A percentile compares a stretch with the other conserved stretches of the same genome.
Evolutionary conservation across 2,329 filamentous ascomycete genomes (phyloP).

Genomic region (Diplodia intermedia): DNA sequence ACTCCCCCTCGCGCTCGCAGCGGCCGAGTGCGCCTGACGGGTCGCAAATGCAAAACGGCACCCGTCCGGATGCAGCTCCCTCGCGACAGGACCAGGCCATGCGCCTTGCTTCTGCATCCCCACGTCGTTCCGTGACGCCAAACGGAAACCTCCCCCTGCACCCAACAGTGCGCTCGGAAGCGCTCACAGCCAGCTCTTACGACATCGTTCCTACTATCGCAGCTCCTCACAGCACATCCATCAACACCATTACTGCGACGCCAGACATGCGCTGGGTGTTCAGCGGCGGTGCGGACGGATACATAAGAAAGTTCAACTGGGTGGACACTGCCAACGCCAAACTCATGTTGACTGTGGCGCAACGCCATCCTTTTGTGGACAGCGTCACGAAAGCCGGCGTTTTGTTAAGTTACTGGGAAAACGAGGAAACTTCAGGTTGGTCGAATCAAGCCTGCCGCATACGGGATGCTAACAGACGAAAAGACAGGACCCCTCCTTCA

Average conservation of each 20-base stretch:
- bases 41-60: constrained; percentile 42
- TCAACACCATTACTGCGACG: constrained; percentile 90
- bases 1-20: constrained; percentile 52
- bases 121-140: constrained; percentile 46
- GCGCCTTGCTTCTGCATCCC: constrained; percentile 57
- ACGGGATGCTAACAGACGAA: constrained; percentile 30
- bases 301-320: constrained; percentile 96
- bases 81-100: constrained; percentile 51
- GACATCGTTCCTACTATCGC: constrained; percentile 98
- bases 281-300: constrained; percentile 91
- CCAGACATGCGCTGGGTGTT: constrained; percentile 96
- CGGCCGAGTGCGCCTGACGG: constrained; percentile 40
- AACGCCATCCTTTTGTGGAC: constrained; percentile 95
- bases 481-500: constrained; percentile 41
- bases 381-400: constrained; percentile 95
- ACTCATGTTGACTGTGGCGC: constrained; percentile 89
- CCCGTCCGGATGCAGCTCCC: constrained; percentile 35
- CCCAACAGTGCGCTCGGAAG: constrained; percentile 75
- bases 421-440: constrained; percentile 74
- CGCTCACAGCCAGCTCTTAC: constrained; percentile 80
- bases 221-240: constrained; percentile 91
- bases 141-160: constrained; percentile 55
- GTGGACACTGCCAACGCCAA: constrained; percentile 95
- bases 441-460: not conserved
- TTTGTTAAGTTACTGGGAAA: constrained; percentile 97